These are phyloP conservation scores for Zygnema circumcarinatum DNA, from an alignment of 139 green algal genomes.

Conservation along the genomic window DNA sequence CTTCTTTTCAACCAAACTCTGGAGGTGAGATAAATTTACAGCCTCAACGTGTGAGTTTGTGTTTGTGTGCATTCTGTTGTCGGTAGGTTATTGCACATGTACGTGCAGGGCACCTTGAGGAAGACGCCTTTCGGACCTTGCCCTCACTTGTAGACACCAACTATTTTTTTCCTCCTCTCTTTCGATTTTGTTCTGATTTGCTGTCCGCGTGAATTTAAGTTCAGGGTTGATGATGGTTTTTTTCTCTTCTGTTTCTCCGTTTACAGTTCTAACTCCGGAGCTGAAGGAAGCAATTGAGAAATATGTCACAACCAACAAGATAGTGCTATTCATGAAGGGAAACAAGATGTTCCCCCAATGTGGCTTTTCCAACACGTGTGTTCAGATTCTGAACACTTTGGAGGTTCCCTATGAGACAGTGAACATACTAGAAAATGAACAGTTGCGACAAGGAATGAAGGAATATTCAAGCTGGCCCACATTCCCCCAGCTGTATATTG, in stretches of 20 bases:
- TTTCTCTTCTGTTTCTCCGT: background rate
- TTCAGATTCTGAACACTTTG: slow-evolving; percentile 86
- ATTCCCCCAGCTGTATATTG: slow-evolving; percentile 95
- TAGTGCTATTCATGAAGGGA: slow-evolving; percentile 93
- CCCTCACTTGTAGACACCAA: too few species aligned
- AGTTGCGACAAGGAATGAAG: slow-evolving; percentile 68
- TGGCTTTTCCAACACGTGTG: slow-evolving; percentile 94
- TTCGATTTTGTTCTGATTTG: too few species aligned
- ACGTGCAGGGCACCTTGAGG: too few species aligned
- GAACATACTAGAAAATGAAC: slow-evolving; percentile 93
- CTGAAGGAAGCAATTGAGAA: slow-evolving; percentile 56
- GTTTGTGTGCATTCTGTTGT: too few species aligned
- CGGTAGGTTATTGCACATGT: too few species aligned
- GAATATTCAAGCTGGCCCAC: slow-evolving; percentile 83
- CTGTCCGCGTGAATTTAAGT: too few species aligned
- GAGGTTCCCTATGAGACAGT: slow-evolving; percentile 82
- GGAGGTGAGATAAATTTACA: too few species aligned
- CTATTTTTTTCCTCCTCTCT: too few species aligned
- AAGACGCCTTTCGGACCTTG: too few species aligned
- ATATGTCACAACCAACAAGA: slow-evolving; percentile 49
- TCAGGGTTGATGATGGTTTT: slow-evolving; percentile 14
- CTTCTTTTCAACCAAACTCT: too few species aligned
- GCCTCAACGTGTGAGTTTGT: too few species aligned
- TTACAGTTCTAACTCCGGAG: slow-evolving; percentile 55
- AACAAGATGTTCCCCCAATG: slow-evolving; percentile 89